Evolutionary conservation across 495 filamentous ascomycete genomes (phyloP), one percentile per base, ranked within the genome.

Genomic region (Xylaria nigripes): DNA sequence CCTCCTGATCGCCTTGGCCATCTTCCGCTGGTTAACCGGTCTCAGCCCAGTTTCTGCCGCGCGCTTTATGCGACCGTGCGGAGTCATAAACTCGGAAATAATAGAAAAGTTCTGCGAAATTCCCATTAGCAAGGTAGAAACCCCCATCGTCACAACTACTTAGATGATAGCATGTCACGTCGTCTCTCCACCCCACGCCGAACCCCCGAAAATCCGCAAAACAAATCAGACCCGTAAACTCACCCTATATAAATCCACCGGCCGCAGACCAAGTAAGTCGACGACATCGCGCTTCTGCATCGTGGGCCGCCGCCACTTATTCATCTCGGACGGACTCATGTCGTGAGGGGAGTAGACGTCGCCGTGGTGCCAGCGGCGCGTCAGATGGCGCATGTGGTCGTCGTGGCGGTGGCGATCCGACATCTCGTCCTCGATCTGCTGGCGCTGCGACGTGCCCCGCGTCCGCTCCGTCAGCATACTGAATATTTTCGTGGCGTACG

Each of bases 321-420:
- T 72, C 81, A 85, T 84, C 77, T 95, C 89, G 50, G 72, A 67
- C 7, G 81, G 72, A 52, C 79, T 84, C 49, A 98, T 70, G 75
- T 98, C 93, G 67, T 90, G 86, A 38, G 94, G 94, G 38, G 90
- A 79, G 69, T 96, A 96, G 44, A 94, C 75, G 67, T 96, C 90
- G 63, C 93, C 93, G 9, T 70, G 57, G 59, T 70, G 72, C 81
- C 83, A 96, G 16, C 78, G 74, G 47, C 89, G 71, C 24, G 68
- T 56, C 61, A 78, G 70, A 59, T 73, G 68, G 41, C 65, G 61
- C 55, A 70, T 6, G 68, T 68, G 74, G 46, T 61, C 61, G 18
- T 70, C 64, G 52, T 49, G 55, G 45, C 41, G 54, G 50, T 67
- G 62, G 42, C 44, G 36, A 23, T 55, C 24, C 18, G 34, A 25